These are phyloP conservation scores for Cladosporium sp. DNA, from an alignment of 2,329 filamentous ascomycete genomes.

Conservation along the genomic window DNA sequence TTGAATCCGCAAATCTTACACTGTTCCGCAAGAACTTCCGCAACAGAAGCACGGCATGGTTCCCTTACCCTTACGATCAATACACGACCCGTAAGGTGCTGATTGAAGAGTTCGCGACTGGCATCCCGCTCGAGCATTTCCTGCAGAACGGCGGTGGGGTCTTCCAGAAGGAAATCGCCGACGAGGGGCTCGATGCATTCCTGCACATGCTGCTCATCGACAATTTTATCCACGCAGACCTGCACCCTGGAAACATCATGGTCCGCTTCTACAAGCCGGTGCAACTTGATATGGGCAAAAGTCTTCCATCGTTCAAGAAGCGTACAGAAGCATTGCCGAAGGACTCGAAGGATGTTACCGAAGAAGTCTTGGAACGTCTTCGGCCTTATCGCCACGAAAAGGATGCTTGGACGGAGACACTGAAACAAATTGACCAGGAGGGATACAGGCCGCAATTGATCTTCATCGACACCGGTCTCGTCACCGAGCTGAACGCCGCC, in stretches of 20 bases:
- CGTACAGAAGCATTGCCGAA: conserved; percentile 32
- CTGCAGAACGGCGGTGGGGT: conserved; percentile 86
- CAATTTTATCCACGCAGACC: conserved; percentile 94
- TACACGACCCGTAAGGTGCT: conserved; percentile 90
- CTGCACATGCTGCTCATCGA: conserved; percentile 94
- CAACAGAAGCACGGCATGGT: conserved; percentile 87
- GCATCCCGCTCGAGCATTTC: conserved; percentile 86
- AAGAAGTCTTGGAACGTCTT: conserved; percentile 76
- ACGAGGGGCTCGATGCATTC: conserved; percentile 93
- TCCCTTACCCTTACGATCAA: conserved; percentile 87
- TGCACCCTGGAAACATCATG: conserved; percentile 99
- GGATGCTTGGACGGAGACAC: conserved; percentile 64
- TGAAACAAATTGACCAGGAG: conserved; percentile 74
- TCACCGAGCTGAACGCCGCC: conserved; percentile 82
- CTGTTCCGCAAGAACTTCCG: conserved; percentile 89
- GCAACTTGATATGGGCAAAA: conserved; percentile 56
- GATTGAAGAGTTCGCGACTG: conserved; percentile 92
- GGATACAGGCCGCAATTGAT: conserved; percentile 91
- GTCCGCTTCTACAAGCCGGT: conserved; percentile 91
- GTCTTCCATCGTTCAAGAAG: conserved; percentile 17
- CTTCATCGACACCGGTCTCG: conserved; percentile 94
- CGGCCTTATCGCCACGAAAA: conserved; percentile 67
- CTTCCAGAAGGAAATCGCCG: conserved; percentile 90
- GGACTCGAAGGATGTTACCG: conserved; percentile 71
- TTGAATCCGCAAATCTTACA: conserved; percentile 85